Evolutionary conservation across 371 early-diverging fungal genomes (phyloP), one percentile per base, ranked within the genome.

Genomic region (Fennellomyces sp.): DNA sequence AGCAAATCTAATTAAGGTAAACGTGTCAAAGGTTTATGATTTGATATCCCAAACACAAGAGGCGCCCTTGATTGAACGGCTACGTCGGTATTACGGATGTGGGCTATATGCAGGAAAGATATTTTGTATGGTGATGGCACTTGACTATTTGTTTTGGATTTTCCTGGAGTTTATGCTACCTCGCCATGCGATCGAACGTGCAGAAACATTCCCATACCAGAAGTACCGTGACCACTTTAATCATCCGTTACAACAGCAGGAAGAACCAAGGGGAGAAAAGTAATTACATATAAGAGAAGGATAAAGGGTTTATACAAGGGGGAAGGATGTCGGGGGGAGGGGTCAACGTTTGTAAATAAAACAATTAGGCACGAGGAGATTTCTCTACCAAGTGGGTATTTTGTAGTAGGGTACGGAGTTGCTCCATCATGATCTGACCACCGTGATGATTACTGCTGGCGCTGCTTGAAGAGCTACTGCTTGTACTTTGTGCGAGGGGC

Each of bases 91-190:
- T 70, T 90, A 94, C 66, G 91, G 91, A 2, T 94, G 95, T 60
- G 98, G 98, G 1, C 62, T 91, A n/a, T 86, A 90, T 61, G 96
- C 96, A 0, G 98, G 98, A 5, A 94, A 95, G 73, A 76, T 97
- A 36, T 91, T 94, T 53, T 91, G 92, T 64, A 87, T 97, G 78
- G 83, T 97, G 25, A 88, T 94, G 26, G 94, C 94, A 5, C 71
- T 96, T 3, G 92, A 95, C 65, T 93, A 91, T 70, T 63, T 97
- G 51, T 68, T 97, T 15, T 88, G 87, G 72, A 77, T 83, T 6
- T 76, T 96, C 35, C 76, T 98, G 23, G 96, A 96, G 61, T 90
- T 87, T 82, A 41, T 94, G n/a, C 82, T 88, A 56, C 97, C 97
- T 11, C 59, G 70, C 21, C 80, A 82, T 30, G 58, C 78, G 7